phyloP scores from a whole-genome alignment of 2,329 filamentous ascomycete species.

The Furcasterigmium sp. region DNA sequence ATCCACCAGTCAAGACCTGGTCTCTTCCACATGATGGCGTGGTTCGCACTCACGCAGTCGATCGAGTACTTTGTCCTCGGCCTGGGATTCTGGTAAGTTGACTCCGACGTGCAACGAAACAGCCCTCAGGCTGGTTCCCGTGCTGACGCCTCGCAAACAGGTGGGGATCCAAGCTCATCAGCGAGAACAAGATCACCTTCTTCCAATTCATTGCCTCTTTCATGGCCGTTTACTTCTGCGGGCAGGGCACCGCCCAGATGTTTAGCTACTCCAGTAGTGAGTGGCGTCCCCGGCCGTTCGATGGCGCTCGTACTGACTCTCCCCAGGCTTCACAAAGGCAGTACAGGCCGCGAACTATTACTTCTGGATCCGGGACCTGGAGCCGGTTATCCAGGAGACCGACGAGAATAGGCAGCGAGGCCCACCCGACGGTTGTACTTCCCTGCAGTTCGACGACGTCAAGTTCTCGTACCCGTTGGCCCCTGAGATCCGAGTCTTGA shows the following conservation, averaged over 20 bases:
- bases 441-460: not conserved
- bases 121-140: not conserved
- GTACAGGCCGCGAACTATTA: slow-evolving; percentile 31
- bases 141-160: not conserved
- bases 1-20: slow-evolving; percentile 3
- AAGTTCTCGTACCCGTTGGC: slow-evolving; percentile 9
- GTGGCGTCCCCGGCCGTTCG: not conserved
- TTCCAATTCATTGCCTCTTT: slow-evolving; percentile 18
- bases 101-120: not conserved
- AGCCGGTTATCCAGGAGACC: slow-evolving; percentile 6
- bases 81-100: slow-evolving; percentile 27
- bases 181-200: slow-evolving; percentile 1
- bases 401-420: not conserved
- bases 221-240: slow-evolving; percentile 23
- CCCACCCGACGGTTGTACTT: not conserved
- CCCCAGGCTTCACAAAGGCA: slow-evolving; percentile 27
- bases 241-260: slow-evolving; percentile 1
- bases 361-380: slow-evolving; percentile 22
- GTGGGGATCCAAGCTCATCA: slow-evolving; percentile 1
- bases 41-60: slow-evolving; percentile 20
- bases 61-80: slow-evolving; percentile 24
- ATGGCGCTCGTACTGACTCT: not conserved
- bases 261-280: slow-evolving; percentile 8
- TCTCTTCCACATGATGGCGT: slow-evolving; percentile 16
- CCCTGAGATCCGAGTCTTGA: slow-evolving; percentile 7